Evolutionary conservation across 2,329 filamentous ascomycete genomes (phyloP), one percentile per base, ranked within the genome.

Genomic region (Orbilia brochopaga): DNA sequence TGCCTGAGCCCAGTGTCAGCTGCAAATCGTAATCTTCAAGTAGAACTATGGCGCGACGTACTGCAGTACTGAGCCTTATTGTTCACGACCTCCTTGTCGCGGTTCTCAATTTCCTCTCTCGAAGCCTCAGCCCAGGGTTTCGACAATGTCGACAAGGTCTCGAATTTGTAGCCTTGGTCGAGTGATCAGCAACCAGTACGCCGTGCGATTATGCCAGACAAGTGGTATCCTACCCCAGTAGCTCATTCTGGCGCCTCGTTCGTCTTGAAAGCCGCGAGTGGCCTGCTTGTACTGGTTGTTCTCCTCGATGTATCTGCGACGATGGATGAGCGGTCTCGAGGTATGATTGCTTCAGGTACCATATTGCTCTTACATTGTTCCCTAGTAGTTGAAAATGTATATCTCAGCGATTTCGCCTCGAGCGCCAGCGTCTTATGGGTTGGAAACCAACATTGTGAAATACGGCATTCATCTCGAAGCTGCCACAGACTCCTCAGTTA

Each of bases 21-120:
- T 23, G 23, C 30, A 21, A 54, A 7, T 21, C 13, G 6, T 21
- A 27, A 10, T 7, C 42, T 10, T 5, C 10, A 30, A 48, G 5
- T 17, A 8, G 10, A 15, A 21, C 6, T 13, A 24, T 40, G 44
- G 21, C 24, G 35, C 19, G 11, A 35, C 69, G 15, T 58, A 73
- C 92, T 97, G 81, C 94, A 99, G 82, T 97, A 97, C 78, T 99
- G 94, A 0, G 90, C 89, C 77, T 92, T 87, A 79, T 97, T 99
- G 79, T 88, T 92, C 55, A 97, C 92, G 7, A 88, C 77, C 61
- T 89, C 83, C 1, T 86, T 79, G 48, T 90, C 86, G 27, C 94
- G 87, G 63, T 81, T 82, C 78, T 96, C 92, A 74, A 99, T 97
- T 67, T 88, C 86, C 0, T 90, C 88, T 63, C 90, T 86, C 0